phyloP scores from a whole-genome alignment of 495 filamentous ascomycete genomes.

The Cercophora sp. region DNA sequence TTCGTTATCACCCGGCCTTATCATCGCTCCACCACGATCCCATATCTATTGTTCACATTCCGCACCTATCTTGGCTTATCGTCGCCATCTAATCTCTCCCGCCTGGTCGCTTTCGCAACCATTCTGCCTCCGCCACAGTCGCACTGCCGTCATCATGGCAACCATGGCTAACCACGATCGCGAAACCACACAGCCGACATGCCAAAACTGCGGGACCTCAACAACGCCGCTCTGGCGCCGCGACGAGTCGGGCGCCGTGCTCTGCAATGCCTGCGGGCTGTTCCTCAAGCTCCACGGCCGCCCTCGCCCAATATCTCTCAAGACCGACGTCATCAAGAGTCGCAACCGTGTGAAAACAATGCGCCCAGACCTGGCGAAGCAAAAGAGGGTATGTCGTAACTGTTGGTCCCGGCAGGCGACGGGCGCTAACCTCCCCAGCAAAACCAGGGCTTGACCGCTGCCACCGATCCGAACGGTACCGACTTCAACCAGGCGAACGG shows the following conservation, averaged over 20 bases:
- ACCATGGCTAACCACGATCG: constrained; percentile 48
- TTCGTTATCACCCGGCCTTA: constrained; percentile 31
- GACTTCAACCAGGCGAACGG: constrained; percentile 41
- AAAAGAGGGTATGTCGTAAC: constrained; percentile 69
- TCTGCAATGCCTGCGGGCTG: constrained; percentile 97
- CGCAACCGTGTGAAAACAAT: constrained; percentile 95
- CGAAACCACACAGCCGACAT: constrained; percentile 83
- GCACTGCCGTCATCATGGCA: constrained; percentile 27
- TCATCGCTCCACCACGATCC: constrained; percentile 21
- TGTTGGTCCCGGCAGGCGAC: not conserved
- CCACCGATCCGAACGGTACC: constrained; percentile 56
- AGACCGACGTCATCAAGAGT: constrained; percentile 99
- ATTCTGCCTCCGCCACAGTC: constrained; percentile 7
- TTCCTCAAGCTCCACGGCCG: constrained; percentile 96
- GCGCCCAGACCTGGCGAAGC: constrained; percentile 66
- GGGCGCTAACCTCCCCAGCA: constrained; percentile 12
- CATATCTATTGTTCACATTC: constrained; percentile 21
- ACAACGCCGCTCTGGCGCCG: constrained; percentile 96
- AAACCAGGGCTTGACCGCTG: constrained; percentile 47
- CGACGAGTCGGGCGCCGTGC: constrained; percentile 93
- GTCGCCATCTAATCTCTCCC: constrained; percentile 30
- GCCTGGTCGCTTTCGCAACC: constrained; percentile 5
- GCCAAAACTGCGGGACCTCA: constrained; percentile 93
- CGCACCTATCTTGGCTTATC: constrained; percentile 26
- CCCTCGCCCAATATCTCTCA: constrained; percentile 88